Evolutionary conservation across 2,329 filamentous ascomycete genomes (phyloP).

Genomic region (Scedosporium aurantiacum): DNA sequence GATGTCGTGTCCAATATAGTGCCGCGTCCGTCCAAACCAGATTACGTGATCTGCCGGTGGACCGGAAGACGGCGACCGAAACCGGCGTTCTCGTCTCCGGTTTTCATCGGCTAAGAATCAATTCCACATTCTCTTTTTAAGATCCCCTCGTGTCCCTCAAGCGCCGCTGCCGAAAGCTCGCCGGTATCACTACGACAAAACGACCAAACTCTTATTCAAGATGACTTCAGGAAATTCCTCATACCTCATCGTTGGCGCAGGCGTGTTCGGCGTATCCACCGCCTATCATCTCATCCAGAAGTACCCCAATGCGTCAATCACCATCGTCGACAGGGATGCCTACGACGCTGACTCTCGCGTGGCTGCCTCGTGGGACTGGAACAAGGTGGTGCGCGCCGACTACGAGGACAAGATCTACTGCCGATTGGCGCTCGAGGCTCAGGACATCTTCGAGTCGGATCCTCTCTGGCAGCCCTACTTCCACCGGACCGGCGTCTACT

Average conservation of each 20-base stretch:
- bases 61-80: too few relatives aligned
- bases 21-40: too few relatives aligned
- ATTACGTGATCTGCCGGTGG: too few relatives aligned
- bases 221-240: conserved; percentile 19
- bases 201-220: background rate
- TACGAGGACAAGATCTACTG: conserved; percentile 56
- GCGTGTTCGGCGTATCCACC: conserved; percentile 55
- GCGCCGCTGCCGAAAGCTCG: too few relatives aligned
- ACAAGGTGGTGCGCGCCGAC: conserved; percentile 61
- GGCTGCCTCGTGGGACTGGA: conserved; percentile 63
- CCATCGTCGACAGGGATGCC: conserved; percentile 45
- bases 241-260: conserved; percentile 52
- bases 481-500: conserved; percentile 49
- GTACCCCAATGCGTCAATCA: conserved; percentile 38
- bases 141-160: too few relatives aligned
- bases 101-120: too few relatives aligned
- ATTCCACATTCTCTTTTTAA: too few relatives aligned
- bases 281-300: conserved; percentile 49
- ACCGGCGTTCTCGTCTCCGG: too few relatives aligned
- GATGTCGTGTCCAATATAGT: too few relatives aligned
- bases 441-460: conserved; percentile 47
- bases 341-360: conserved; percentile 34
- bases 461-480: conserved; percentile 46
- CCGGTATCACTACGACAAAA: background rate
- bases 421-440: conserved; percentile 52